Base-by-base conservation (phyloP, 1,284 basidiomycete genomes). In the Ustilago trichophora region DNA sequence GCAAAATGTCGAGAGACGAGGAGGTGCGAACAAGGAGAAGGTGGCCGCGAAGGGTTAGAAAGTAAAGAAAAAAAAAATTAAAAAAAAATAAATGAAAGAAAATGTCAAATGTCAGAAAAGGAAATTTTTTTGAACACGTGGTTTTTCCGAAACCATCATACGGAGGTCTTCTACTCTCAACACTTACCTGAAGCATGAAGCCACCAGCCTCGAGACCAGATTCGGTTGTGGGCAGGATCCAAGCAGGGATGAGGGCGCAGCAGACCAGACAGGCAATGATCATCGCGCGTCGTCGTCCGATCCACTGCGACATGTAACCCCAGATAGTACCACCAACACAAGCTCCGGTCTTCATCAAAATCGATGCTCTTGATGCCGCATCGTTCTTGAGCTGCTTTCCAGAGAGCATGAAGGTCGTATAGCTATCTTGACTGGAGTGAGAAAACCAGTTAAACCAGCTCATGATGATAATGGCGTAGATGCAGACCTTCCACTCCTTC, bases 221-320 rank as follows among this genome's bases (percentile, higher is more conserved):
- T 26, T 62, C 55, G 46, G 55, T 47, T 25, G n/a, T 55, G 24
- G 73, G 73, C 24, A 75, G 51, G n/a, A 75, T 42, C 72, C 73
- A 75, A 31, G 73, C 72, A 34, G 73, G 73, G 24, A 75, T 74
- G 12, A 75, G 42, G 24, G 36, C 42, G 50, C 68, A 59, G 48
- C 48, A 64, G 29, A 51, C 4, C 15, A 74, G 7, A 31, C 50
- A 53, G 19, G 59, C 47, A 15, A 75, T 2, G 51, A 65, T 53
- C 47, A 75, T 72, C 11, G 73, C 59, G 3, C 68, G 52, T 16
- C 72, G 59, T 16, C 72, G 58, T 24, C 72, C 73, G 26, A 75
- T 43, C 51, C 51, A 73, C 49, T 75, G 73, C 34, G 58, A 67
- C 40, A 71, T 54, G 58, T 69, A 75, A 26, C 73, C 73, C 42